phyloP scores from a whole-genome alignment of 805 yeast genomes.

The Gaillardinia entomophila region DNA sequence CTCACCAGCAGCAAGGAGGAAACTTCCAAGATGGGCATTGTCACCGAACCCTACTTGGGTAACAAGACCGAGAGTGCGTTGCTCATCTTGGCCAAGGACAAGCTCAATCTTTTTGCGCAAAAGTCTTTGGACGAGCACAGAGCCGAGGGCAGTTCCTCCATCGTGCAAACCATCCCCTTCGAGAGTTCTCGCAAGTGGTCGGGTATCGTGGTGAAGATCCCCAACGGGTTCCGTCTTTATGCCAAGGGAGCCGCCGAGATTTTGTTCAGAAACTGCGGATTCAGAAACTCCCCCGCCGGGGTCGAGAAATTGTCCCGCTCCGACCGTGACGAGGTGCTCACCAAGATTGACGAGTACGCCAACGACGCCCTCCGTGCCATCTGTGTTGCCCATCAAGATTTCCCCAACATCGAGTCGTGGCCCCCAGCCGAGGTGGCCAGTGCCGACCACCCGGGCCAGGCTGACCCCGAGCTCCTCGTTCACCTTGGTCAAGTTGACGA shows the following conservation, averaged over 20 bases:
- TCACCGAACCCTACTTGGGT: slow-evolving; percentile 68
- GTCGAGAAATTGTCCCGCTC: slow-evolving; percentile 22
- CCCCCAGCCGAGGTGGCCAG: slow-evolving; percentile 52
- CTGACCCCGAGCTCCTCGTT: slow-evolving; percentile 32
- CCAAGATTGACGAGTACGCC: slow-evolving; percentile 53
- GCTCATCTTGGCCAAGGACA: slow-evolving; percentile 57
- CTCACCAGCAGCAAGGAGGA: slow-evolving; percentile 8
- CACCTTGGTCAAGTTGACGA: slow-evolving; percentile 16
- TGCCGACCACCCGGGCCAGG: slow-evolving; percentile 27
- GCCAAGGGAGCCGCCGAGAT: slow-evolving; percentile 96
- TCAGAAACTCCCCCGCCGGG: slow-evolving; percentile 19
- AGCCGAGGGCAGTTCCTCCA: slow-evolving; percentile 13
- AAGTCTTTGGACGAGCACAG: slow-evolving; percentile 40
- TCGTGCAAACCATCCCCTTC: slow-evolving; percentile 79
- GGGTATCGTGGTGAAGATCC: slow-evolving; percentile 59
- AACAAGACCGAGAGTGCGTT: slow-evolving; percentile 94
- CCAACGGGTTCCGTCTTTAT: slow-evolving; percentile 51
- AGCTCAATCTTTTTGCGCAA: slow-evolving; percentile 41
- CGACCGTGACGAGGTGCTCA: slow-evolving; percentile 23
- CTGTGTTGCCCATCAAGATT: slow-evolving; percentile 79
- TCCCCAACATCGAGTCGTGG: slow-evolving; percentile 46
- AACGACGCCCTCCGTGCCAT: slow-evolving; percentile 80
- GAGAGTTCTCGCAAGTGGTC: slow-evolving; percentile 94
- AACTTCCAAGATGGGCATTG: slow-evolving; percentile 11
- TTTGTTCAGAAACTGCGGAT: slow-evolving; percentile 56